Conservation (phyloP, 2,329 filamentous ascomycete genomes). For the Aspergillus pseudoterreus region DNA sequence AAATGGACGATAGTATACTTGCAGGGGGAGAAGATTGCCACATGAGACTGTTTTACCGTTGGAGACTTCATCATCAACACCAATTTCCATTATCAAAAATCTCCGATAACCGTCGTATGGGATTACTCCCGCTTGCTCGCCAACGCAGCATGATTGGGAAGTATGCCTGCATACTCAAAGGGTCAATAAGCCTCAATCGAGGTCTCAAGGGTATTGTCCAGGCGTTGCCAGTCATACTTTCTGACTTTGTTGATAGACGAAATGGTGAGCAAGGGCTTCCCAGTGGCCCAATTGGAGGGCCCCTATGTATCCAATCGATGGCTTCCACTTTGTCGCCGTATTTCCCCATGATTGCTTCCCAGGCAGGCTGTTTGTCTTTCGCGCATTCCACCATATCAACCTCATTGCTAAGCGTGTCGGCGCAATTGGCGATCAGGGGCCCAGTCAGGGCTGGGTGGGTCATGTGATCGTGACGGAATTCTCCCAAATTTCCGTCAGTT, state of each 20-base stretch:
- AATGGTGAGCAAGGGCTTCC: constrained; percentile 20
- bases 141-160: constrained; percentile 9
- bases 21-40: no score
- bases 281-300: constrained; percentile 21
- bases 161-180: constrained; percentile 20
- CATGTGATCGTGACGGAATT: no score
- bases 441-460: no score
- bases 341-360: constrained; percentile 18
- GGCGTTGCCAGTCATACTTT: constrained; percentile 19
- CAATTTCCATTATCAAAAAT: no score
- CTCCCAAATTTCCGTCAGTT: no score
- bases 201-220: constrained; percentile 17
- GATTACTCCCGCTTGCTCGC: neutral
- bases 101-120: no score
- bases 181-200: constrained; percentile 22
- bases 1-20: no score
- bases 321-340: constrained; percentile 19
- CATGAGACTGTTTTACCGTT: no score
- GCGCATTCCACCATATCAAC: constrained; percentile 23
- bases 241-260: constrained; percentile 21
- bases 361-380: constrained; percentile 18
- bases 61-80: no score
- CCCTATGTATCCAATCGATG: constrained; percentile 25
- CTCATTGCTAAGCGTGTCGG: constrained; percentile 11
- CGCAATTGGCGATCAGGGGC: neutral